Percentiles rank a stretch among this genome's conserved stretches.
Conservation (phyloP, 495 filamentous ascomycete species). For the Penicillium cosmopolitanum region DNA sequence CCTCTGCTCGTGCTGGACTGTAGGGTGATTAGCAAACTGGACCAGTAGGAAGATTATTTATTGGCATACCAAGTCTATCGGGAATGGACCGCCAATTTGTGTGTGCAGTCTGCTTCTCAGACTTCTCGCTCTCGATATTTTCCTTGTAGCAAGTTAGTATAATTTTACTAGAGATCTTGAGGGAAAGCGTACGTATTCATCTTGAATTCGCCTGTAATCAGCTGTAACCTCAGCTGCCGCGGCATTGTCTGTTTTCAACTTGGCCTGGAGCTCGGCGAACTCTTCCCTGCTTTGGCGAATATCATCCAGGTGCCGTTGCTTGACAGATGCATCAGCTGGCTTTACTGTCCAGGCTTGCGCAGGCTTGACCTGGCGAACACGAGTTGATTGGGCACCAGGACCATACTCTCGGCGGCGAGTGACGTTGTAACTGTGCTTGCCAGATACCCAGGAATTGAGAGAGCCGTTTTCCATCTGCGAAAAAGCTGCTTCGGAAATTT, state of each 20-base stretch:
- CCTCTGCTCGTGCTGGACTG: conserved; percentile 59
- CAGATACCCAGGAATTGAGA: conserved; percentile 62
- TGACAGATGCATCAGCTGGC: conserved; percentile 67
- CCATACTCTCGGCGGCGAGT: conserved; percentile 76
- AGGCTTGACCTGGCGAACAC: conserved; percentile 52
- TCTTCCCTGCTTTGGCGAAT: conserved; percentile 50
- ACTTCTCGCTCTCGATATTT: conserved; percentile 56
- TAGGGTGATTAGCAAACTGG: conserved; percentile 18
- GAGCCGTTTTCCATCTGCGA: conserved; percentile 54
- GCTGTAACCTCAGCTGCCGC: conserved; percentile 41
- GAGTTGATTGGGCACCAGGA: conserved; percentile 64
- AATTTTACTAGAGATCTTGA: no score
- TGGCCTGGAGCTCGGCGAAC: conserved; percentile 38
- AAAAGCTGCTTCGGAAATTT: conserved; percentile 67
- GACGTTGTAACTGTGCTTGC: conserved; percentile 60
- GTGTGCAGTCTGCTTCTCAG: conserved; percentile 59
- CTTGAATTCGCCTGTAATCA: conserved; percentile 16
- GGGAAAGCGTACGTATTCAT: conserved; percentile 44
- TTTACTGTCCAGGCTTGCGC: conserved; percentile 77
- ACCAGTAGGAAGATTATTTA: background rate
- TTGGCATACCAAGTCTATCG: conserved; percentile 64
- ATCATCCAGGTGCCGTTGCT: conserved; percentile 49
- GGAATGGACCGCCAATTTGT: conserved; percentile 68
- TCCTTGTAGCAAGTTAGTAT: conserved; percentile 38
- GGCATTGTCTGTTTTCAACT: conserved; percentile 33